Evolutionary conservation across 768 basidiomycete species (phyloP).

Genomic region (Daedalea quercina): DNA sequence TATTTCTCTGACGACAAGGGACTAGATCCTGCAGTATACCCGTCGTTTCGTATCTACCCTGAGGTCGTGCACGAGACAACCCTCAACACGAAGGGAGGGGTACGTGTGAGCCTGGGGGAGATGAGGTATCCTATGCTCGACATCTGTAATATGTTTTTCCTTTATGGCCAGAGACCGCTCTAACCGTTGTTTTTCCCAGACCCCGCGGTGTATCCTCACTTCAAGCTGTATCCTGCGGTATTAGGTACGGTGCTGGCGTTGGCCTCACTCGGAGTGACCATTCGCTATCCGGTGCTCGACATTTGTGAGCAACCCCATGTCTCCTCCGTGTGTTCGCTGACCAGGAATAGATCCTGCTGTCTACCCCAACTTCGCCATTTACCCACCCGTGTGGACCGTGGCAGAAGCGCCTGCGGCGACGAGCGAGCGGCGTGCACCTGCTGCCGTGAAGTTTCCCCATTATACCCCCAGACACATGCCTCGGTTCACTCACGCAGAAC

Average conservation of each 20-base stretch:
- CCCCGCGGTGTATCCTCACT: slow-evolving; percentile 18
- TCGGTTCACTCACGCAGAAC: slow-evolving; percentile 11
- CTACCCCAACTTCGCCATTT: background rate
- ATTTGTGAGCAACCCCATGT: no score
- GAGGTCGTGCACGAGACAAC: background rate
- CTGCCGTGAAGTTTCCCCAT: background rate
- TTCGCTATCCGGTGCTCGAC: no score
- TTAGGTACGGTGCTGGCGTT: background rate
- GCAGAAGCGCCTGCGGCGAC: background rate
- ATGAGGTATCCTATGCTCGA: slow-evolving; percentile 13
- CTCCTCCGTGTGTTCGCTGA: no score
- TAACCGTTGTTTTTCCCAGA: slow-evolving; percentile 6
- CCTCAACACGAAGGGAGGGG: background rate
- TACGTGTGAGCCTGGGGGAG: background rate
- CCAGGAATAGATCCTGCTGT: background rate
- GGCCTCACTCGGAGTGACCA: background rate
- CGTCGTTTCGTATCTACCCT: slow-evolving; percentile 21
- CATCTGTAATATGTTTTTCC: slow-evolving; percentile 11
- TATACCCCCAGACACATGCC: background rate
- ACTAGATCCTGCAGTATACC: slow-evolving; percentile 21
- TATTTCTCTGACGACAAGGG: background rate
- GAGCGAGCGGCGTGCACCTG: background rate
- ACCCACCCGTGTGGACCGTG: background rate
- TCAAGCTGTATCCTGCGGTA: slow-evolving; percentile 17
- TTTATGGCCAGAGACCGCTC: background rate